phyloP scores from a whole-genome alignment of 352 stramenopile genomes.

The Pythium volutum region DNA sequence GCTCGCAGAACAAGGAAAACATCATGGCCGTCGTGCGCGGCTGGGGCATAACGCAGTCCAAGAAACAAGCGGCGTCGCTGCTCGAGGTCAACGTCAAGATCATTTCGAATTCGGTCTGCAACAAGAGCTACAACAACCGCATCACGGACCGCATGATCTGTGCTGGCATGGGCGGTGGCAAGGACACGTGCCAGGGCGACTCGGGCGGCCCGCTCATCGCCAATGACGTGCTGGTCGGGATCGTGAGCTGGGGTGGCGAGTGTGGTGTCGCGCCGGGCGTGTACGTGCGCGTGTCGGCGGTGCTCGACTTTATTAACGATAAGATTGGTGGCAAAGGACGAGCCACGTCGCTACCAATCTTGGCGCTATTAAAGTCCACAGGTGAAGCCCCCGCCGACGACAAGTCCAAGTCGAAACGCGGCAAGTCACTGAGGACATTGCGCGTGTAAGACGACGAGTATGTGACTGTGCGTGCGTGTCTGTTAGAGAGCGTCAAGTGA shows the following conservation, averaged over 20 bases:
- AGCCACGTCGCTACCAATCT: slow-evolving; percentile 18
- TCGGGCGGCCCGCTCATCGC: slow-evolving; percentile 58
- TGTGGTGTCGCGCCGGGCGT: slow-evolving; percentile 54
- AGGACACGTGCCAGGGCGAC: slow-evolving; percentile 63
- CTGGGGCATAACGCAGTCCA: slow-evolving; percentile 58
- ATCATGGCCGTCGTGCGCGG: slow-evolving; percentile 51
- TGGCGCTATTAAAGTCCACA: not conserved
- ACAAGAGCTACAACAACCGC: slow-evolving; percentile 49
- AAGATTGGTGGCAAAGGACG: slow-evolving; percentile 30
- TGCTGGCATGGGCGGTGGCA: slow-evolving; percentile 40
- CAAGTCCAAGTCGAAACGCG: not conserved
- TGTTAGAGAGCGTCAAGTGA: not conserved
- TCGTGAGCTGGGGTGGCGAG: slow-evolving; percentile 67
- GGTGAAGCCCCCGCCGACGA: not conserved
- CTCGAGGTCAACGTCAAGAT: slow-evolving; percentile 59
- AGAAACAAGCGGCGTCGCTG: slow-evolving; percentile 33
- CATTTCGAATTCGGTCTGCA: slow-evolving; percentile 54
- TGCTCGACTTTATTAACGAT: slow-evolving; percentile 57
- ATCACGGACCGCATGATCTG: slow-evolving; percentile 67
- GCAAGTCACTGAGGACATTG: no score
- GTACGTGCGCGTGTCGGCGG: slow-evolving; percentile 49
- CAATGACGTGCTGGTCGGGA: slow-evolving; percentile 46
- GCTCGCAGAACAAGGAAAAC: slow-evolving; percentile 48
- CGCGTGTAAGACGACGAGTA: not conserved
- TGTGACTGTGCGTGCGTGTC: not conserved